Evolutionary conservation across 305 asterid species (phyloP), one percentile per base, ranked within the genome.

Genomic region (Fraxinus latifolia): DNA sequence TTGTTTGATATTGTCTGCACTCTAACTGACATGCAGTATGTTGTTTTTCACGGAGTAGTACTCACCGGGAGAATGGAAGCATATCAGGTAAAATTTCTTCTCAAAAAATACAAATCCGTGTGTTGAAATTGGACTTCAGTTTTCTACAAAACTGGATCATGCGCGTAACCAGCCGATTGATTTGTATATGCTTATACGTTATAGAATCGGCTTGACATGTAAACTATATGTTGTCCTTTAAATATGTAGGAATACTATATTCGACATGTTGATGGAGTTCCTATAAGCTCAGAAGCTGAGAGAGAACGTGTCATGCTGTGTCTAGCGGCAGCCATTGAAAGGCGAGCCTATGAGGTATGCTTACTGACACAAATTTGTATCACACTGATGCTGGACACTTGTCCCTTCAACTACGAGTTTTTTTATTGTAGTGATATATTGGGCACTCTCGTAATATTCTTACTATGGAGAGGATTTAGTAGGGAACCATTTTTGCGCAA

Each of bases 11-110:
- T 83, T 67, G 84, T 93, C 78, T 91, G 95, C 89, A 89, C 97
- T 84, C 88, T 93, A 31, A 93, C 97, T 9, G 97, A 91, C 84
- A 93, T 91, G 97, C 93, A 93, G 82, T 93, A 93, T 83, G 94
- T 93, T 11, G 90, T 93, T 58, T 93, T 88, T 76, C 97, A 93
- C 37, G 97, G 94, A 58, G 97, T 93, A 25, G 96, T 93, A 78
- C 92, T 90, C 84, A 90, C 97, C 0, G 90, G 92, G 75, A 84
- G 83, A 77, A 82, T 9, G 83, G 97, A 93, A 87, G 96, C 97
- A 77, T 91, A 85, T 87, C 97, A 93, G 94, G 97, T 93, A 81
- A 42, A 19, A 14, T 17, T 39, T 32, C 81, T 39, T 58, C 33
- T 65, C 5, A 37, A 14, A 50, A 72, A 70, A 15, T 25, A 9